Conservation (phyloP, 108 stramenopile species). For the Cyclotella sp. region DNA sequence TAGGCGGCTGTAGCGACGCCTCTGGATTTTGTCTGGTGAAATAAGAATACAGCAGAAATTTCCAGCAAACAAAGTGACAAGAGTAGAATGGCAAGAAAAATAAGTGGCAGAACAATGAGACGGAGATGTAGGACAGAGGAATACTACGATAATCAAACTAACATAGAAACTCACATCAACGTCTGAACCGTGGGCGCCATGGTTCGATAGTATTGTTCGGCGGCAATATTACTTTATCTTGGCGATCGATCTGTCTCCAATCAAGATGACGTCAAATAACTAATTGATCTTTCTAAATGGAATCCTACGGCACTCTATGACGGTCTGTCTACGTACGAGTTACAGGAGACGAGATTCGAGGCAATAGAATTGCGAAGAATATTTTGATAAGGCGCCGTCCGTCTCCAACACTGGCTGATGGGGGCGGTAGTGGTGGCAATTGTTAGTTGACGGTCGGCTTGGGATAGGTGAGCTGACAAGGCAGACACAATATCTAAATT, state of each 20-base stretch:
- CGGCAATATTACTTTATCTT: neutral
- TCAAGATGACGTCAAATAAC: neutral
- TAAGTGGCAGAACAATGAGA: too few relatives aligned
- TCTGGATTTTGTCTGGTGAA: neutral
- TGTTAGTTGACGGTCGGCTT: neutral
- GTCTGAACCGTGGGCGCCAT: conserved; percentile 15
- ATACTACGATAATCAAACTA: too few relatives aligned
- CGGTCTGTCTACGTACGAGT: too few relatives aligned
- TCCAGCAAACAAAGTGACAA: too few relatives aligned
- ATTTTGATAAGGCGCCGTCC: neutral
- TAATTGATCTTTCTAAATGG: neutral
- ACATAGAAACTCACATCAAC: conserved; percentile 4
- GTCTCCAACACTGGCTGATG: neutral
- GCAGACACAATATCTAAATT: too few relatives aligned
- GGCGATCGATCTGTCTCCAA: neutral
- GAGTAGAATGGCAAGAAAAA: too few relatives aligned
- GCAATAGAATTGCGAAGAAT: neutral
- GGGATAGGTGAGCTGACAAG: too few relatives aligned
- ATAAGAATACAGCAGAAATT: too few relatives aligned
- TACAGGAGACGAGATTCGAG: neutral
- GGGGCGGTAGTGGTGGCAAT: neutral
- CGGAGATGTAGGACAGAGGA: too few relatives aligned
- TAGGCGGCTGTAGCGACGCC: neutral
- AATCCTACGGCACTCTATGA: too few relatives aligned
- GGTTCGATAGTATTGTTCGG: neutral